Percentiles rank a stretch among this genome's conserved stretches.
Evolutionary conservation across 2,329 filamentous ascomycete species (phyloP).

Genomic region (Fusarium denticulatum): DNA sequence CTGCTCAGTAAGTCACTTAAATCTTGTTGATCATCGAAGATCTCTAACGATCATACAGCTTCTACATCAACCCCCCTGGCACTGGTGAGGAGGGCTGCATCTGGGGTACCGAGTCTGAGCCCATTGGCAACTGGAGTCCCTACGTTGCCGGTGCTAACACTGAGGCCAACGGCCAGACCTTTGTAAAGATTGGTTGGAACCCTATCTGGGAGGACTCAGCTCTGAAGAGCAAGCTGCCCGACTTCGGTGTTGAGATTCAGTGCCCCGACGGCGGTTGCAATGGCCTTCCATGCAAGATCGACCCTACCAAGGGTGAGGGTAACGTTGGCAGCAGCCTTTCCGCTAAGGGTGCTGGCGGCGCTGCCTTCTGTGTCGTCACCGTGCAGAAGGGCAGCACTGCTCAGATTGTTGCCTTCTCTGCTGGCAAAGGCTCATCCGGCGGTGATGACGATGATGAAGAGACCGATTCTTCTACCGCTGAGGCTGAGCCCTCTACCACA

Average conservation of each 20-base stretch:
- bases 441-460: slow-evolving; percentile 31
- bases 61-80: slow-evolving; percentile 82
- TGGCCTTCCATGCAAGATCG: slow-evolving; percentile 78
- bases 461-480: slow-evolving; percentile 15
- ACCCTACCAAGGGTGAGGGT: slow-evolving; percentile 67
- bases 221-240: slow-evolving; percentile 67
- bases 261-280: slow-evolving; percentile 74
- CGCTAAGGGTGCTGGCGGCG: slow-evolving; percentile 72
- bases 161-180: slow-evolving; percentile 71
- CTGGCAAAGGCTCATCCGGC: slow-evolving; percentile 48
- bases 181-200: slow-evolving; percentile 81
- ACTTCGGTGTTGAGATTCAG: slow-evolving; percentile 75
- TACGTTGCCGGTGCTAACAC: slow-evolving; percentile 82
- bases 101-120: slow-evolving; percentile 72
- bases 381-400: slow-evolving; percentile 73
- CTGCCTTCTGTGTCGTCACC: slow-evolving; percentile 80
- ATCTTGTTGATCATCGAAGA: slow-evolving; percentile 31
- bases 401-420: slow-evolving; percentile 70
- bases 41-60: slow-evolving; percentile 60
- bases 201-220: slow-evolving; percentile 72
- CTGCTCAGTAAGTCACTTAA: slow-evolving; percentile 71
- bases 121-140: slow-evolving; percentile 79
- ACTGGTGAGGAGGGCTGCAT: slow-evolving; percentile 71
- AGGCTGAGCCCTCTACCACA: slow-evolving; percentile 39
- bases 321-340: slow-evolving; percentile 65